Base-by-base conservation (phyloP, 2,329 filamentous ascomycete genomes). In the Fusarium sp. region DNA sequence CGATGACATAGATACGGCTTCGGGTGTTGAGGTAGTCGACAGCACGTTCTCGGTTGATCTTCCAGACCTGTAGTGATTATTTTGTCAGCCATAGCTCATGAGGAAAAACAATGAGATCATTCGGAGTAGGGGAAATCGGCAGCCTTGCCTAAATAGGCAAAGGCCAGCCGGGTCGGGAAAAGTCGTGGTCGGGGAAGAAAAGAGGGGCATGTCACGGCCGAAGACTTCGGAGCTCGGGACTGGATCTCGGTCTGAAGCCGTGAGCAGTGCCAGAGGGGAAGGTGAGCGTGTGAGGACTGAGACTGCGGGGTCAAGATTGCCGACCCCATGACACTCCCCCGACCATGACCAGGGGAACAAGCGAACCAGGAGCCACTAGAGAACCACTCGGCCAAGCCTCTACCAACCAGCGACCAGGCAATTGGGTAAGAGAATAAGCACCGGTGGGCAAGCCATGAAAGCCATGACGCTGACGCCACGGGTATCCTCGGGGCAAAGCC, bases 1-100 rank as follows among this genome's bases (percentile, higher is more conserved):
- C 96, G 73, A 99, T 88, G 72, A 99, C 96, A 83, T 99, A 99
- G 85, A 99, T 98, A 79, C 96, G 94, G 82, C 97, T 97, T 77
- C 96, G 90, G 71, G 96, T 99, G 89, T 99, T 99, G 76, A 99
- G 91, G 86, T 99, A 99, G 85, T 99, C 96, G 81, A 99, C 90
- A 66, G 96, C 96, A 86, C 96, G 94, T 83, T 99, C 96, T 76
- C 96, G 91, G 90, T 99, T 99, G 86, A 99, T 99, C 79, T 94
- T 94, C 96, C 96, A 99, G 81, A 98, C 95, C 96, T 99, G 75
- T 52, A 55, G 36, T 36, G 61, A 57, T 63, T 76, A 74, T 71
- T 73, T 65, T 74, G 72, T 75, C 65, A 75, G 73, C 26, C 44
- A 49, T 45, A 53, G 42, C 55, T 55, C 62, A 28, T 26, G 28